These are phyloP conservation scores for Onygenales sp. DNA, from an alignment of 2,329 filamentous ascomycete genomes.

Conservation along the genomic window DNA sequence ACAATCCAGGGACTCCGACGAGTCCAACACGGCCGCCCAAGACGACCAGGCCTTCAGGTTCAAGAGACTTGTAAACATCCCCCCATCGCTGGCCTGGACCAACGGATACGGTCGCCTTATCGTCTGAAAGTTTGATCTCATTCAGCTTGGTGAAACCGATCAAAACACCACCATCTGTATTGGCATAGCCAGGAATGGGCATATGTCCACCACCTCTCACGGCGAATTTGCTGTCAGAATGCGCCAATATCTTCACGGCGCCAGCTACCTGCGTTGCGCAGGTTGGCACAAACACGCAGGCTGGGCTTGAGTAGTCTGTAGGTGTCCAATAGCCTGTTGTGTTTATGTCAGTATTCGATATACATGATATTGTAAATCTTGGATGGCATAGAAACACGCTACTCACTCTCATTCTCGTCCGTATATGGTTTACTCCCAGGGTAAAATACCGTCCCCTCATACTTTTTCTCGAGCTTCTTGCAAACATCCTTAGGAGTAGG, in stretches of 20 bases:
- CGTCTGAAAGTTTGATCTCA: slow-evolving; percentile 14
- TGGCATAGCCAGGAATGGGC: slow-evolving; percentile 1
- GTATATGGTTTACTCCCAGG: background rate
- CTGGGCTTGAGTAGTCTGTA: slow-evolving; percentile 9
- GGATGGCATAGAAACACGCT: background rate
- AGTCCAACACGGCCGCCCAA: slow-evolving; percentile 24
- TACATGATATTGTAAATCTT: background rate
- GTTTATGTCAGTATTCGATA: background rate
- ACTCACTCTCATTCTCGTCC: background rate
- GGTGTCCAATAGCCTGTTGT: background rate
- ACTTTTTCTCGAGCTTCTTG: background rate
- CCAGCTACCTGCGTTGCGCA: slow-evolving; percentile 17
- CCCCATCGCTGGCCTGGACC: slow-evolving; percentile 26
- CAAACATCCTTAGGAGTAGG: background rate
- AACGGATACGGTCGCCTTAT: slow-evolving; percentile 19
- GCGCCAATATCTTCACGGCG: slow-evolving; percentile 15
- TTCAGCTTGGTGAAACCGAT: slow-evolving; percentile 18
- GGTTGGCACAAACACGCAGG: slow-evolving; percentile 22
- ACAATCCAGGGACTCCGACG: slow-evolving; percentile 28
- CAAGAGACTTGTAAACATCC: slow-evolving; percentile 22
- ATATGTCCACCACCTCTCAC: slow-evolving; percentile 3
- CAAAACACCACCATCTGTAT: slow-evolving; percentile 17
- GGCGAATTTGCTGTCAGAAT: slow-evolving; percentile 21
- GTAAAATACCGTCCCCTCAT: background rate
- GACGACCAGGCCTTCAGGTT: slow-evolving; percentile 20